Percentiles rank a stretch among this genome's conserved stretches.
These are phyloP conservation scores for Triangularia verruculosa DNA, from an alignment of 2,329 filamentous ascomycete genomes.

Conservation along the genomic window DNA sequence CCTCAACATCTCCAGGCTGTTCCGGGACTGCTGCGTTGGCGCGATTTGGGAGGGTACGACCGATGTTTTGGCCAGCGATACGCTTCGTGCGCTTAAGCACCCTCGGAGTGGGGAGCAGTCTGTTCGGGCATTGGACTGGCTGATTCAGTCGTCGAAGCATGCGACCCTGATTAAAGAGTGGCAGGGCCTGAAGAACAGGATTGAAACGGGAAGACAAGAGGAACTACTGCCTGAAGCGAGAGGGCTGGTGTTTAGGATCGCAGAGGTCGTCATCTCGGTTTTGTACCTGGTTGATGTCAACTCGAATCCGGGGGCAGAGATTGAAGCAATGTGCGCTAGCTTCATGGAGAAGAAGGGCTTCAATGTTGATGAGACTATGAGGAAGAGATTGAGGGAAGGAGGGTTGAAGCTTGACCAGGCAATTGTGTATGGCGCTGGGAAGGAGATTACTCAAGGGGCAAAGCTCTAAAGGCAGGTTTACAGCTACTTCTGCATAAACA, in stretches of 20 bases:
- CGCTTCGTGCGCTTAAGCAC: constrained; percentile 48
- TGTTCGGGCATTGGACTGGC: constrained; percentile 42
- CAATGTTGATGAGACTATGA: not conserved
- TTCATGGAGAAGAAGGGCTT: constrained; percentile 37
- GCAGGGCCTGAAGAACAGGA: constrained; percentile 37
- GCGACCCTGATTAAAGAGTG: constrained; percentile 36
- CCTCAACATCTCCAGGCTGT: constrained; percentile 64
- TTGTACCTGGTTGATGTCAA: constrained; percentile 42
- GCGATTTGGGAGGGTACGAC: constrained; percentile 66
- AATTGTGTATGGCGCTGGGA: constrained; percentile 28
- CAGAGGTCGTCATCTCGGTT: constrained; percentile 44
- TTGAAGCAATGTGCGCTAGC: constrained; percentile 39
- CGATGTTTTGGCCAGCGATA: constrained; percentile 61
- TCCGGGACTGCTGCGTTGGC: constrained; percentile 61
- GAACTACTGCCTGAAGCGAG: constrained; percentile 47
- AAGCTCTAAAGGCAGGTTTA: constrained; percentile 21
- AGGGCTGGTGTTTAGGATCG: constrained; percentile 41
- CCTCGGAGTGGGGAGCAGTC: constrained; percentile 36
- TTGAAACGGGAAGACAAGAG: constrained; percentile 36
- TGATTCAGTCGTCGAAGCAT: constrained; percentile 31
- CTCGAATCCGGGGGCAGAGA: constrained; percentile 36
- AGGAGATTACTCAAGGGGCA: not conserved
- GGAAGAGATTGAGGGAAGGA: not conserved
- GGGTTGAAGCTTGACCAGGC: constrained; percentile 25
- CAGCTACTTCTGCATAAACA: too few species aligned